Percentiles rank a stretch among this genome's conserved stretches.
Evolutionary conservation across 768 basidiomycete species (phyloP).

Genomic region (Boletellus ananiceps): DNA sequence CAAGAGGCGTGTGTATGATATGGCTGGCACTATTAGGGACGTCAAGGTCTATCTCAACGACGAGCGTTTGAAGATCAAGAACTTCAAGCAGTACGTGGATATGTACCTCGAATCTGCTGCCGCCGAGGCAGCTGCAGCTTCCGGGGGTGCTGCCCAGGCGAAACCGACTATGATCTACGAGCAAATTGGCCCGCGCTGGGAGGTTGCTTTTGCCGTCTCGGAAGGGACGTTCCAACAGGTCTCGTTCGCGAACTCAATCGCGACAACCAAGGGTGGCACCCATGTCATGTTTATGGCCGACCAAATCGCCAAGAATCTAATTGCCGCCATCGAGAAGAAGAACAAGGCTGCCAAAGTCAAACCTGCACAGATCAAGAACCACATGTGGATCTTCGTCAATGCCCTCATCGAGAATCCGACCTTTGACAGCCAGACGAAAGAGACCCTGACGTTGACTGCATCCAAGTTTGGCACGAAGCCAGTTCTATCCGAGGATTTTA

Average conservation of each 20-base stretch:
- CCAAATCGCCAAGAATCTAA: slow-evolving; percentile 82
- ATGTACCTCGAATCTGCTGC: slow-evolving; percentile 81
- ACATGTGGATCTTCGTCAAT: slow-evolving; percentile 98
- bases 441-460: slow-evolving; percentile 80
- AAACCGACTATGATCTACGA: slow-evolving; percentile 86
- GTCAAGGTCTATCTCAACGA: slow-evolving; percentile 93
- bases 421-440: slow-evolving; percentile 99
- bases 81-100: slow-evolving; percentile 96
- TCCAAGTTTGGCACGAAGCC: slow-evolving; percentile 92
- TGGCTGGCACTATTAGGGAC: slow-evolving; percentile 93
- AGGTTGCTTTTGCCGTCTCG: slow-evolving; percentile 90
- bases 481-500: slow-evolving; percentile 80
- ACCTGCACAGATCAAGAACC: slow-evolving; percentile 89
- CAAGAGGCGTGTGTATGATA: slow-evolving; percentile 91
- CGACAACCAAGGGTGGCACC: slow-evolving; percentile 94
- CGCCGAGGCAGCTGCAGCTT: slow-evolving; percentile 59
- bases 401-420: slow-evolving; percentile 95
- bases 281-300: slow-evolving; percentile 85
- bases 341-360: slow-evolving; percentile 97
- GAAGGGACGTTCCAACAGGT: slow-evolving; percentile 92
- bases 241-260: slow-evolving; percentile 96
- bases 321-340: slow-evolving; percentile 87
- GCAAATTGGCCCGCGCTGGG: slow-evolving; percentile 79
- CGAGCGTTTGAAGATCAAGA: slow-evolving; percentile 86
- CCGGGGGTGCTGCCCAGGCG: slow-evolving; percentile 72